phyloP scores from a whole-genome alignment of 305 asterid species.

The Rubia peregrina region DNA sequence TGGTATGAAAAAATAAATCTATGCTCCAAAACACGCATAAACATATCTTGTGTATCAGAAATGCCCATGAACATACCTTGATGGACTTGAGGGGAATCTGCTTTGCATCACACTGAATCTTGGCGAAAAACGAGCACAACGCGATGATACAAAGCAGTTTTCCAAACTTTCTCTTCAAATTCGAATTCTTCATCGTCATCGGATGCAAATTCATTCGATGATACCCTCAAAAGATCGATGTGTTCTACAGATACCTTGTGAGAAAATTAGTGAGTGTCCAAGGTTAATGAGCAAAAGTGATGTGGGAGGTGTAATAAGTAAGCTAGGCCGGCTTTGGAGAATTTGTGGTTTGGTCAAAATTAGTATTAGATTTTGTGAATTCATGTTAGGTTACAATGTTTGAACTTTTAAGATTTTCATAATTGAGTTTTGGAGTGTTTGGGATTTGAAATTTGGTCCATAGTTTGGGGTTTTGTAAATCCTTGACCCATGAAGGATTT shows the following conservation, averaged over 20 bases:
- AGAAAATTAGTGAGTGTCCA: not conserved
- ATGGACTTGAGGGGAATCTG: slow-evolving; percentile 2
- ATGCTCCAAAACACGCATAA: not conserved
- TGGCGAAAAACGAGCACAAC: not conserved
- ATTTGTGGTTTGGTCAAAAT: too few relatives aligned
- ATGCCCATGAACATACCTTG: not conserved
- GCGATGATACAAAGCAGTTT: not conserved
- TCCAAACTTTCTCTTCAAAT: not conserved
- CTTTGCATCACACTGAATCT: not conserved
- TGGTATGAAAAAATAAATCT: not conserved
- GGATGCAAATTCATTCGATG: not conserved
- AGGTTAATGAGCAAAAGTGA: not conserved
- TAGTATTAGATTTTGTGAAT: too few relatives aligned
- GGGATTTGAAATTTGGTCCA: too few relatives aligned
- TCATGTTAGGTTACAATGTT: too few relatives aligned
- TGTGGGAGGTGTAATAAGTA: too few relatives aligned
- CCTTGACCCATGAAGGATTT: too few relatives aligned
- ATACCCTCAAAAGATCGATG: not conserved
- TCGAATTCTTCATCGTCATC: not conserved
- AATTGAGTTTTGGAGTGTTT: too few relatives aligned
- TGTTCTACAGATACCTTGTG: not conserved
- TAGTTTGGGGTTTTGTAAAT: too few relatives aligned
- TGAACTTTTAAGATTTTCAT: too few relatives aligned
- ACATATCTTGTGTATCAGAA: not conserved
- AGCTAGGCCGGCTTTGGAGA: not conserved